Evolutionary conservation across 2,329 filamentous ascomycete species (phyloP).

Genomic region (Aspergillus hortae): DNA sequence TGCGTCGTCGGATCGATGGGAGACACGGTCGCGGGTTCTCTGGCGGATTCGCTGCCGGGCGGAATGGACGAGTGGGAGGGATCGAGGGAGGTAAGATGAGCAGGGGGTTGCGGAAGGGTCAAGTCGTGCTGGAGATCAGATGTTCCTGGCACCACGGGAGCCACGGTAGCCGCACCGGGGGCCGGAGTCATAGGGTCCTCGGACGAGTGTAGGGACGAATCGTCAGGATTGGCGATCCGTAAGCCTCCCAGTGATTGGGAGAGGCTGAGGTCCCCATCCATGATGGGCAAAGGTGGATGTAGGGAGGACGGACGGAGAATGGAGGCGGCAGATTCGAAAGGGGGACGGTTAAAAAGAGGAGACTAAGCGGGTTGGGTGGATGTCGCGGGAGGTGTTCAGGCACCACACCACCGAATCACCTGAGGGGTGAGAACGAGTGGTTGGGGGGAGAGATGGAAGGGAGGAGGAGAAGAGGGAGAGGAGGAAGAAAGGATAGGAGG

Average conservation of each 20-base stretch:
- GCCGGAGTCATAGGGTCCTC: constrained; percentile 30
- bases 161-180: constrained; percentile 21
- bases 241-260: constrained; percentile 89
- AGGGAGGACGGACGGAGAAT: not conserved
- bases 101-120: constrained; percentile 18
- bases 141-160: constrained; percentile 20
- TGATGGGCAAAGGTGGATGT: constrained; percentile 43
- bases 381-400: not conserved
- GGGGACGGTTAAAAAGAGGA: constrained; percentile 3
- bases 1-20: constrained; percentile 14
- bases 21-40: constrained; percentile 6
- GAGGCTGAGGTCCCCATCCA: constrained; percentile 91
- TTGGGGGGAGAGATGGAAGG: not conserved
- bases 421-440: not conserved
- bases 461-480: not conserved
- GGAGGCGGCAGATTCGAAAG: constrained; percentile 4
- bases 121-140: constrained; percentile 20
- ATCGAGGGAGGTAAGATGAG: constrained; percentile 13
- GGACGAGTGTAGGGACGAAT: constrained; percentile 50
- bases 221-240: constrained; percentile 94
- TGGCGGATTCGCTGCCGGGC: not conserved
- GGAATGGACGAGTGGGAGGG: constrained; percentile 17
- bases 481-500: constrained; percentile 2
- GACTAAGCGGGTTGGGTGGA: not conserved
- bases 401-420: constrained; percentile 11